Evolutionary conservation across 1,284 basidiomycete genomes (phyloP), one percentile per base, ranked within the genome.

Genomic region (Grifola frondosa): DNA sequence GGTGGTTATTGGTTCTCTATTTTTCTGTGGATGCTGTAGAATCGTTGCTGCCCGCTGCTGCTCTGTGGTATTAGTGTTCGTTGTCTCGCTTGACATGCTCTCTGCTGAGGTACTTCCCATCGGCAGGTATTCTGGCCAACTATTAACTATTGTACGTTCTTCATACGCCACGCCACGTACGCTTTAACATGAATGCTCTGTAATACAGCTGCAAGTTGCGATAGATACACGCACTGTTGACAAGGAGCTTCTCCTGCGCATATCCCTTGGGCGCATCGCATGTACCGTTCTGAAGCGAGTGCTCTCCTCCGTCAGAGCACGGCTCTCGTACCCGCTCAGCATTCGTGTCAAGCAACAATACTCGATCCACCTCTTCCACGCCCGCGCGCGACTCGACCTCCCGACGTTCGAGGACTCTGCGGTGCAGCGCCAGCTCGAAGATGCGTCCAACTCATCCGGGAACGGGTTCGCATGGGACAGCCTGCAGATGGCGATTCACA

Each of bases 331-430:
- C 3, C 74, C 74, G 1, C 71, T 89, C 26, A 76, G 79, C 48
- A 58, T 62, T 19, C 71, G 77, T 29, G 78, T 89, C 53, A 78
- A 77, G 48, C 73, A 69, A 38, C 73, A 77, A 61, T 88, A 82
- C 56, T 70, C 80, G 1, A 63, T 74, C 6, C 80, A 80, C 48
- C 76, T 78, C 37, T 86, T 86, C 59, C 68, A 68, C 25, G 78
- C 82, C 5, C 74, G 81, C 58, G 76, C 77, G 12, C 76, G 88
- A n/a, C 71, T 90, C 30, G 87, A 90, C 58, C 69, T 88, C 1
- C 84, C 86, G 2, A 88, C 87, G 0, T 88, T 75, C 51, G 75
- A 81, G 34, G 82, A 88, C 57, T 68, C 78, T 2, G 71, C 74
- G 6, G 68, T 88, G 7, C 77, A 80, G 50, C 67, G 74, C 24